Percentiles rank a stretch among this genome's conserved stretches.
Conservation (phyloP, 108 stramenopile species). For the Cyclotella sp. region DNA sequence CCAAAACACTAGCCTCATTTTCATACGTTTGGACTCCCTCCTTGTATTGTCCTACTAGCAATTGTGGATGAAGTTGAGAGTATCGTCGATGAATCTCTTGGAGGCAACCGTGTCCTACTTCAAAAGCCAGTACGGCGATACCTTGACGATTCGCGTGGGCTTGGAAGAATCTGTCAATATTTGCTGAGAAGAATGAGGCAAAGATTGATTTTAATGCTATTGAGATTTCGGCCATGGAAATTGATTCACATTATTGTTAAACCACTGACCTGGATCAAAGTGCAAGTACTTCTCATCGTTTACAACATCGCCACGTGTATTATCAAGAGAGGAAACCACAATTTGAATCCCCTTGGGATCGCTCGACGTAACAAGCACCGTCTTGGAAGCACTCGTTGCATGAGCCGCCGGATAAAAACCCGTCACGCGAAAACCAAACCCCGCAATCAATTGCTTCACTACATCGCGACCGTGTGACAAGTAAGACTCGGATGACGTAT, state of each 20-base stretch:
- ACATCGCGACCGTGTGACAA: conserved; percentile 71
- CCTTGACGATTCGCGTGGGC: conserved; percentile 67
- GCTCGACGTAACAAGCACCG: conserved; percentile 75
- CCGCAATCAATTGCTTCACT: conserved; percentile 81
- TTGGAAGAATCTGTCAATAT: conserved; percentile 62
- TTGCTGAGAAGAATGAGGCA: conserved; percentile 12
- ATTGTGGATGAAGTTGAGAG: conserved; percentile 62
- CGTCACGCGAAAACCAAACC: conserved; percentile 84
- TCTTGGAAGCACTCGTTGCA: conserved; percentile 45
- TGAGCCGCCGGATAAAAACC: conserved; percentile 52
- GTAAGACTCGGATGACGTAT: conserved; percentile 24
- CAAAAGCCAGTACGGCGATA: conserved; percentile 79
- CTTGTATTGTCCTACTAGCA: conserved; percentile 51
- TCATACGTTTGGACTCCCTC: conserved; percentile 35
- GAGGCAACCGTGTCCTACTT: conserved; percentile 56
- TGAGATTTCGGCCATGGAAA: background rate
- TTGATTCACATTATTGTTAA: background rate
- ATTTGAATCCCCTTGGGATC: conserved; percentile 85
- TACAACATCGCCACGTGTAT: conserved; percentile 13
- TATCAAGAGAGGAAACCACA: conserved; percentile 58
- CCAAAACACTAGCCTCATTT: conserved; percentile 58
- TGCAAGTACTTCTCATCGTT: conserved; percentile 42
- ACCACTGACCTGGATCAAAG: conserved; percentile 59
- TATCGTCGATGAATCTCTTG: conserved; percentile 59
- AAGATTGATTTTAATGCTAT: background rate